Evolutionary conservation across 2,329 filamentous ascomycete genomes (phyloP).

Genomic region (Plectosphaerella cucumerina): DNA sequence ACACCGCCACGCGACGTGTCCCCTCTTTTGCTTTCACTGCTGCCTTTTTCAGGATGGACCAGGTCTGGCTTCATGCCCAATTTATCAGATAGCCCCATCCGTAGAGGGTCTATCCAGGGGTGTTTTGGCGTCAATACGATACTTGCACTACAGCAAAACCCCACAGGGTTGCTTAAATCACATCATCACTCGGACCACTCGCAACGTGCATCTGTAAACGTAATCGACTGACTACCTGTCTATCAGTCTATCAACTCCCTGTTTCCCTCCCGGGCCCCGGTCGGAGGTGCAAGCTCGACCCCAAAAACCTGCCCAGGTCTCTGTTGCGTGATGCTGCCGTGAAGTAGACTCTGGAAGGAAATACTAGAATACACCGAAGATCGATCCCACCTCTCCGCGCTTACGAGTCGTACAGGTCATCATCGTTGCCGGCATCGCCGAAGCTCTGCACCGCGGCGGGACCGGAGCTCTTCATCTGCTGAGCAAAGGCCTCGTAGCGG

Average conservation of each 20-base stretch:
- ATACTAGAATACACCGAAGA: slow-evolving; percentile 42
- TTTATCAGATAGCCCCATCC: no score
- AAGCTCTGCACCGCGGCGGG: slow-evolving; percentile 69
- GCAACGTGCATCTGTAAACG: not conserved
- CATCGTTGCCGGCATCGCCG: slow-evolving; percentile 86
- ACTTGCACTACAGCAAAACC: not conserved
- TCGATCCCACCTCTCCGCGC: slow-evolving; percentile 6
- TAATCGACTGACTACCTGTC: slow-evolving; percentile 9
- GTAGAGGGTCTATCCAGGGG: not conserved
- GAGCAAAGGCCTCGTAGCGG: slow-evolving; percentile 95
- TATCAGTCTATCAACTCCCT: slow-evolving; percentile 16
- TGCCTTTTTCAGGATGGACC: no score
- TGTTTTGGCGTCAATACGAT: not conserved
- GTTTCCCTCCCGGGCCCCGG: slow-evolving; percentile 5
- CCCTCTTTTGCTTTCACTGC: no score
- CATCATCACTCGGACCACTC: not conserved
- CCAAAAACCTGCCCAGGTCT: slow-evolving; percentile 5
- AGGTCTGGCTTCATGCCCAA: no score
- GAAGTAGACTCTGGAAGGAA: slow-evolving; percentile 25
- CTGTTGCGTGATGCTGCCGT: slow-evolving; percentile 23
- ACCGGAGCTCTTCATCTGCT: slow-evolving; percentile 98
- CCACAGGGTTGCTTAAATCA: not conserved
- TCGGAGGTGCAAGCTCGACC: slow-evolving; percentile 3
- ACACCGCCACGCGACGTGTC: no score
- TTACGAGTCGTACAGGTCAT: slow-evolving; percentile 90